Conservation (phyloP, 768 basidiomycete genomes). For the Dendrothele bispora region DNA sequence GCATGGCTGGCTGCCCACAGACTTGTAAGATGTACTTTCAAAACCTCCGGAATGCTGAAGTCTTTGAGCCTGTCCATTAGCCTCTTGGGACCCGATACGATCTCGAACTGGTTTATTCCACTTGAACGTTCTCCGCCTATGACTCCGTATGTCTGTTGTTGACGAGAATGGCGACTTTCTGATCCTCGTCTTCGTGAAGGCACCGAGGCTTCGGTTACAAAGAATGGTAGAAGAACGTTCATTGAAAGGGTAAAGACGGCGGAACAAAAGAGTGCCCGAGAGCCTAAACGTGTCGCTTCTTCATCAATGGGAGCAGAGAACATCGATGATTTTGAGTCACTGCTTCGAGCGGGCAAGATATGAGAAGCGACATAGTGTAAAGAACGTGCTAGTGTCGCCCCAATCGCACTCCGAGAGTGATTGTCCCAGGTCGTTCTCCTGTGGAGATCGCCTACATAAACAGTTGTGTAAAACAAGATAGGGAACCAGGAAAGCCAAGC, state of each 20-base stretch:
- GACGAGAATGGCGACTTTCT: too few relatives aligned
- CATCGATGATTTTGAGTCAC: neutral
- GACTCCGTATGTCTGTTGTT: neutral
- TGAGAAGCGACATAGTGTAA: neutral
- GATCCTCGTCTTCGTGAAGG: constrained; percentile 2
- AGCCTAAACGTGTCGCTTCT: constrained; percentile 81
- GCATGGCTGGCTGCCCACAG: constrained; percentile 81
- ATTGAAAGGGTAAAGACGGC: constrained; percentile 65
- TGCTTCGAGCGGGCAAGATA: neutral
- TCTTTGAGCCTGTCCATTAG: constrained; percentile 24
- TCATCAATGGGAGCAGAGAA: constrained; percentile 37
- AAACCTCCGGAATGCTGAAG: constrained; percentile 34
- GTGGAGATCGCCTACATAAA: constrained; percentile 89
- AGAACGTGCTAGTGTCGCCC: constrained; percentile 13
- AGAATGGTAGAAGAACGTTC: constrained; percentile 71
- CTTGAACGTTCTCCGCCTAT: neutral
- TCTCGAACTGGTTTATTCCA: too few relatives aligned
- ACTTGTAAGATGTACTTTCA: constrained; percentile 62
- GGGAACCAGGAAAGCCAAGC: constrained; percentile 94
- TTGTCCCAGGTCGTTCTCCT: too few relatives aligned
- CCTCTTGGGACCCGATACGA: neutral
- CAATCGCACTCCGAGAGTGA: too few relatives aligned
- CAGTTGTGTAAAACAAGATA: constrained; percentile 81
- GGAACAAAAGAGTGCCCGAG: constrained; percentile 79
- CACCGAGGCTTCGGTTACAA: constrained; percentile 40